Evolutionary conservation across 352 stramenopile species (phyloP), one percentile per base, ranked within the genome.

Genomic region (Phytophthora tentaculata): DNA sequence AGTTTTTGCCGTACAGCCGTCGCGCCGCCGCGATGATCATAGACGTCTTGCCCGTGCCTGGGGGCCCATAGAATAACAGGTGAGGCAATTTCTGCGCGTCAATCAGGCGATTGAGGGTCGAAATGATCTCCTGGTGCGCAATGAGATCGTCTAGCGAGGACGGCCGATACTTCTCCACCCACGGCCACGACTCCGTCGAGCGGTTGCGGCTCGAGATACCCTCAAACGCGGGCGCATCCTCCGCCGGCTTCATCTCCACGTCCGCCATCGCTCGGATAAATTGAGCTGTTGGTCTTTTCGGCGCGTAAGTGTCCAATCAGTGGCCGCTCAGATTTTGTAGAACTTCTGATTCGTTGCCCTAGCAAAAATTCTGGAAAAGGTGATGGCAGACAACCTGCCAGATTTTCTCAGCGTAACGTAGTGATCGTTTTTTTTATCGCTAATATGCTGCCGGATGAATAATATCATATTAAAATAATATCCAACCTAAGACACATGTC

Each of bases 151-250:
- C 80, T 12, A 99, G 77, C 54, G 77, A 97, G 20, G 84, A 90
- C 20, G 97, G 97, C 2, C 97, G 92, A 82, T 99, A 99, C 79
- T 99, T 99, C 80, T 99, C 97, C 13, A 99, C 97, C 97, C 97
- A 99, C 20, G 97, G 94, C 81, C 96, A 95, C 50, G 86, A 92
- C 65, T 95, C 88, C 7, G 88, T 95, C 44, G 84, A 80, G 32
- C 88, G 82, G 61, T 94, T 93, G 60, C 79, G 78, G 12, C 84
- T 92, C 23, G 88, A 96, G 54, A 96, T 94, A 66, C 88, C 88
- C 57, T 92, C 85, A 55, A 96, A 96, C 65, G 62, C 71, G 12
- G 80, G 79, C 64, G 67, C 64, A 63, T 86, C 81, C 28, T 88
- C 76, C 73, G 74, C 77, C 32, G 73, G 29, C 70, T 83, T 88